A percentile compares a stretch with the other conserved stretches of the same genome.
phyloP scores from a whole-genome alignment of 306 rosid species.

The Casuarina cunninghamiana region DNA sequence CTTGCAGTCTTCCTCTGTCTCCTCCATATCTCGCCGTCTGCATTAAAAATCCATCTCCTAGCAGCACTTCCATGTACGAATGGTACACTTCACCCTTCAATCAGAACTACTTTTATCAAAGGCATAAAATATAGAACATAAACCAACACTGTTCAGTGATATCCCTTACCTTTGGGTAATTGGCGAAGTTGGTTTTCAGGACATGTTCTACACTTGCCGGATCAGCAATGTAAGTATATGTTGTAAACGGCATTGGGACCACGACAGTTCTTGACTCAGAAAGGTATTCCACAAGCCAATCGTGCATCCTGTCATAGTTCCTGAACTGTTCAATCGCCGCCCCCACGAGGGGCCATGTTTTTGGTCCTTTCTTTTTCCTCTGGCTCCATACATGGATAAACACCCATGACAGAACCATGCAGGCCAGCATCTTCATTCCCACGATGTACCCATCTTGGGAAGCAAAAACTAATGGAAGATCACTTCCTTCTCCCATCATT shows the following conservation, averaged over 20 bases:
- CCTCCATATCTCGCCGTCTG: conserved; percentile 87
- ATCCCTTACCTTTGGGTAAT: conserved; percentile 71
- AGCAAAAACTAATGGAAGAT: conserved; percentile 12
- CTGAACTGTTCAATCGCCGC: conserved; percentile 75
- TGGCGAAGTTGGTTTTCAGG: conserved; percentile 83
- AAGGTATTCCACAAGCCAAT: conserved; percentile 73
- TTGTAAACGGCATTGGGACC: conserved; percentile 89
- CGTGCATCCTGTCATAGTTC: conserved; percentile 86
- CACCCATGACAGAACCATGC: conserved; percentile 57
- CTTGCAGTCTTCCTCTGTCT: conserved; percentile 91
- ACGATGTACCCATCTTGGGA: conserved; percentile 27
- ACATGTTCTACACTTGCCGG: conserved; percentile 84
- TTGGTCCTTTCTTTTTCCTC: conserved; percentile 72
- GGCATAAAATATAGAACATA: neutral
- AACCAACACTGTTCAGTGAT: neutral
- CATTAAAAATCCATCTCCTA: conserved; percentile 95
- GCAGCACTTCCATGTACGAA: conserved; percentile 90
- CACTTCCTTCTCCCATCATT: conserved; percentile 34
- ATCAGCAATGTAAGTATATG: conserved; percentile 88
- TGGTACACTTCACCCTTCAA: conserved; percentile 82
- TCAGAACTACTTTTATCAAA: conserved; percentile 13
- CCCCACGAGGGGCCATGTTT: conserved; percentile 88
- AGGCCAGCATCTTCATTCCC: conserved; percentile 38
- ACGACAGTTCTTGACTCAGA: conserved; percentile 60
- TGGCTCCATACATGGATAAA: conserved; percentile 70